Conservation (phyloP, 2,329 filamentous ascomycete species). For the Elsinoe perseae region DNA sequence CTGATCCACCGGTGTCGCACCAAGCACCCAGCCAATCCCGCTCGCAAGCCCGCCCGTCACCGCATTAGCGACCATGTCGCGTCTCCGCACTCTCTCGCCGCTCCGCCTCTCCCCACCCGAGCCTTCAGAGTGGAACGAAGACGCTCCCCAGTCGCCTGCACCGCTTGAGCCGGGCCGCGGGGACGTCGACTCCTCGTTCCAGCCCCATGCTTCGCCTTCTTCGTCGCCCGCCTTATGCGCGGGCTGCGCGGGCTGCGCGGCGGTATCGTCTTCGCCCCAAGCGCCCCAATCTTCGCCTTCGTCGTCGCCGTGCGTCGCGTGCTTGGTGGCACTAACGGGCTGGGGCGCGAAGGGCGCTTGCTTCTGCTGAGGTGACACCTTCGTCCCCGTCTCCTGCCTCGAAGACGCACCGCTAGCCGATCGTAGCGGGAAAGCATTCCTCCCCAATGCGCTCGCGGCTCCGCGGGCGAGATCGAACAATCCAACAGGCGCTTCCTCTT, state of each 20-base stretch:
- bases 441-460: conserved; percentile 41
- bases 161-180: conserved; percentile 4
- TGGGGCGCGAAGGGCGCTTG: conserved; percentile 1
- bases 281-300: conserved; percentile 10
- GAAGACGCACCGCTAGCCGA: background rate
- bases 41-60: conserved; percentile 55
- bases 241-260: background rate
- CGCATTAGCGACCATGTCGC: conserved; percentile 62
- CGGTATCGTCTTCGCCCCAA: conserved; percentile 3
- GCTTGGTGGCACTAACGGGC: background rate
- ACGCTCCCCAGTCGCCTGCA: background rate
- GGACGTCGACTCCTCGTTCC: background rate
- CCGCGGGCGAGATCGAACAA: conserved; percentile 46
- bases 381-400: conserved; percentile 21
- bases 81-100: conserved; percentile 50
- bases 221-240: background rate
- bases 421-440: conserved; percentile 40
- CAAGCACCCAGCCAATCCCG: conserved; percentile 58
- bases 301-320: background rate
- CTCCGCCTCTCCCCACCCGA: background rate
- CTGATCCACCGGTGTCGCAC: conserved; percentile 32
- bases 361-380: conserved; percentile 18
- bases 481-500: conserved; percentile 45
- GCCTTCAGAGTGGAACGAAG: background rate
- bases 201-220: conserved; percentile 15